Percentiles rank a stretch among this genome's conserved stretches.
These are phyloP conservation scores for Ogataea glucozyma DNA, from an alignment of 805 yeast genomes.

Conservation along the genomic window DNA sequence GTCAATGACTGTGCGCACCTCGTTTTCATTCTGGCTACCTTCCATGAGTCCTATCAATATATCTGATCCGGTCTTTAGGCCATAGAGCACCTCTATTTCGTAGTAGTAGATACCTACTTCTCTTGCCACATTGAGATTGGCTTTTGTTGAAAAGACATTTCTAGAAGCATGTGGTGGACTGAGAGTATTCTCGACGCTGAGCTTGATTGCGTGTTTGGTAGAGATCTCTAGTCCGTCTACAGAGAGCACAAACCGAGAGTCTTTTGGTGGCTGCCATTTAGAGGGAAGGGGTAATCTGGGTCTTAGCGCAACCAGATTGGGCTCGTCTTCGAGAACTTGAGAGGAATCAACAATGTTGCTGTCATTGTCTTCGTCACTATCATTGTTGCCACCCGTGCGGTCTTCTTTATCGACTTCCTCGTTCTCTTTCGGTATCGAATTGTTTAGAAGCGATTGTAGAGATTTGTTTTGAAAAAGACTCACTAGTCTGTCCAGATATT, in stretches of 20 bases:
- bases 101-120: conserved; percentile 50
- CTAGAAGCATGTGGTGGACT: conserved; percentile 15
- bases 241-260: conserved; percentile 22
- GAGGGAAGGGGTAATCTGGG: conserved; percentile 28
- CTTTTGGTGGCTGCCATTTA: conserved; percentile 26
- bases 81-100: conserved; percentile 45
- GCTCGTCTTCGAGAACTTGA: conserved; percentile 6
- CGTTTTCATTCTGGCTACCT: conserved; percentile 20
- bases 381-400: too few species aligned
- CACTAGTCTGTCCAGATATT: conserved; percentile 20
- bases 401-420: conserved; percentile 14
- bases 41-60: conserved; percentile 48
- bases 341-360: conserved; percentile 14
- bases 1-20: conserved; percentile 3
- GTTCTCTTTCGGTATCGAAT: conserved; percentile 8
- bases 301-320: background rate
- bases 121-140: conserved; percentile 39
- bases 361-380: conserved; percentile 12
- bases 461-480: conserved; percentile 16
- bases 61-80: conserved; percentile 39
- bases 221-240: conserved; percentile 28
- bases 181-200: conserved; percentile 10
- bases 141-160: conserved; percentile 29
- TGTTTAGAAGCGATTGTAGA: conserved; percentile 4
- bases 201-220: conserved; percentile 24